Evolutionary conservation across 768 basidiomycete genomes (phyloP).

Genomic region (Collybia mongolica): DNA sequence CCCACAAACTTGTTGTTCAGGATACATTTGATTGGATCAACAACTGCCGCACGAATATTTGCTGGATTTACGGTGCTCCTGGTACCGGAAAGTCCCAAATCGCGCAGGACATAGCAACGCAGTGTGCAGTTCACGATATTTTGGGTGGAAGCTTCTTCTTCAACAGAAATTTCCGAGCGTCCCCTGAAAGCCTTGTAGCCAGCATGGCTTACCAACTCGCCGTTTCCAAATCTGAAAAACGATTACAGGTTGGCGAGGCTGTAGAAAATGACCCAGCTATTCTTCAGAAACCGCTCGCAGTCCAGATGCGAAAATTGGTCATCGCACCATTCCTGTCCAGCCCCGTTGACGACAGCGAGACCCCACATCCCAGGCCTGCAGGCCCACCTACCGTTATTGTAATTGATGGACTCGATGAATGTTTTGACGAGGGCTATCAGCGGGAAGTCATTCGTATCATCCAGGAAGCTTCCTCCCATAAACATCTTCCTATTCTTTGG

Average conservation of each 20-base stretch:
- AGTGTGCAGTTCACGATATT: too few relatives aligned
- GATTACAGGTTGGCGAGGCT: conserved; percentile 3
- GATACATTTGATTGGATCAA: too few relatives aligned
- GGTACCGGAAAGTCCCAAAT: too few relatives aligned
- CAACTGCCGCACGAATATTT: too few relatives aligned
- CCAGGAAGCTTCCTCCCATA: not conserved
- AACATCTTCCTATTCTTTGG: conserved; percentile 18
- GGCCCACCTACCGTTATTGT: conserved; percentile 10
- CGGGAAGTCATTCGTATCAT: conserved; percentile 11
- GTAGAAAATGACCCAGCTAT: conserved; percentile 13
- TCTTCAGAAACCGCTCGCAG: conserved; percentile 5
- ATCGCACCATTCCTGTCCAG: conserved; percentile 8
- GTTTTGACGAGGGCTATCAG: conserved; percentile 10
- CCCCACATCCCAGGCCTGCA: not conserved
- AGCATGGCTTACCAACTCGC: conserved; percentile 23
- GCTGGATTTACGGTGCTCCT: too few relatives aligned
- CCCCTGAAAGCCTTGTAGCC: too few relatives aligned
- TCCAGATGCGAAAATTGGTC: conserved; percentile 16
- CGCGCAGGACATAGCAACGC: too few relatives aligned
- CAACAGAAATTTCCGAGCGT: too few relatives aligned
- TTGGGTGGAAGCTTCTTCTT: too few relatives aligned
- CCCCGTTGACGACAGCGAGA: not conserved
- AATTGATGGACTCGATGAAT: conserved; percentile 29
- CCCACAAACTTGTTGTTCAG: too few relatives aligned
- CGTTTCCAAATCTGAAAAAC: conserved; percentile 2